Evolutionary conservation across 306 rosid species (phyloP), one percentile per base, ranked within the genome.

Genomic region (Vachellia pachyceras): DNA sequence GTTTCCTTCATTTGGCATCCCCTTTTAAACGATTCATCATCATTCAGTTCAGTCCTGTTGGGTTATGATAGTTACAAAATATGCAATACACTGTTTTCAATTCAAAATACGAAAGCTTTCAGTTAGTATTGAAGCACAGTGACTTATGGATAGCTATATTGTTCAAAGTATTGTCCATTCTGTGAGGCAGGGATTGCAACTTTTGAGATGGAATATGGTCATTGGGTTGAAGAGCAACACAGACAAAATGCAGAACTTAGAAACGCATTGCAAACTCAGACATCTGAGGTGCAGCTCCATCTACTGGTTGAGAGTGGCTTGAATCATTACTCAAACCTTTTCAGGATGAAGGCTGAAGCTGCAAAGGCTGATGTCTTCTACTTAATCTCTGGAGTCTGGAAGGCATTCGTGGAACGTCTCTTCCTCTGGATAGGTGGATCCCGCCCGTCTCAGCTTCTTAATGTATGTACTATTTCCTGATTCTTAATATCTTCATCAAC

Each of bases 391-490:
- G 98, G 99, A 18, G 85, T 84, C 18, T 96, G 99, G 99, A 88
- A 91, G 81, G 77, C 98, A 22, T 82, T 97, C 0, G 93, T 86
- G 7, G 99, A 96, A 45, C 97, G 99, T 10, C 85, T 92, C 65
- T 93, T 92, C 84, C 91, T 87, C 42, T 96, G 99, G 99, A 96
- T 96, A 5, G 99, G 99, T 58, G 99, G 99, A 50, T 90, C 93
- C n/a, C 99, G 99, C 77, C 99, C 99, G 0, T 96, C 99, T 0
- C 94, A 96, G 82, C 92, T 96, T 88, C 90, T 96, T 73, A 86
- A 84, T 1, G 99, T 96, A 92, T 29, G 55, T 7, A 37, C 65
- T 42, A 60, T 77, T 78, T 57, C 58, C 77, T 42, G 68, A 81
- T 77, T 71, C 72, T 85, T 18, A 77, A 45, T 41, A 49, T 78